Conservation (phyloP, 768 basidiomycete species). For the Cyathus striatus region DNA sequence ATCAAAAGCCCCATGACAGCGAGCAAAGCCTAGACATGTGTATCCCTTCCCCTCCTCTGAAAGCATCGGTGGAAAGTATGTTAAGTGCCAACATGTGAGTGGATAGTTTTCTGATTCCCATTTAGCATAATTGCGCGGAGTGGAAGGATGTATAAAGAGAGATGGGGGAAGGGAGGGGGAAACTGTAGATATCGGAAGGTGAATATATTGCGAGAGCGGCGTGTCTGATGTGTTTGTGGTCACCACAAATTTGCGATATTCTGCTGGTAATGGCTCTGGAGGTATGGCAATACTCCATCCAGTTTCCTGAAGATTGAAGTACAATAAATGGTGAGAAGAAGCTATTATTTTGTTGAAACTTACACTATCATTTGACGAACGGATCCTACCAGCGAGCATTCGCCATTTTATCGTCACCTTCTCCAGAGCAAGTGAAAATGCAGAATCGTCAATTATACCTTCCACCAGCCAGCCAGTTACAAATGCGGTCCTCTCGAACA, state of each 20-base stretch:
- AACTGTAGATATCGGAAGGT: conserved; percentile 23
- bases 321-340: neutral
- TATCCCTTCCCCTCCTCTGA: conserved; percentile 19
- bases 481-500: conserved; percentile 26
- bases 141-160: conserved; percentile 32
- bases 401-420: conserved; percentile 24
- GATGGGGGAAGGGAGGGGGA: conserved; percentile 29
- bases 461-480: conserved; percentile 39
- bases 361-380: conserved; percentile 13
- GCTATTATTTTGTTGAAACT: neutral
- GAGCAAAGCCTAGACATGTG: conserved; percentile 35
- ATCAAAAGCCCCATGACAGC: conserved; percentile 37
- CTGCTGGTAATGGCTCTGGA: conserved; percentile 22
- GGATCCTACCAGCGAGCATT: conserved; percentile 18
- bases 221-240: conserved; percentile 25
- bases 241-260: conserved; percentile 29
- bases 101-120: conserved; percentile 30
- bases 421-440: conserved; percentile 21
- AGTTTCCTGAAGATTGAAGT: conserved; percentile 14
- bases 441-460: conserved; percentile 28
- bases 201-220: conserved; percentile 29
- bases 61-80: conserved; percentile 27
- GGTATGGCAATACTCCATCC: conserved; percentile 33
- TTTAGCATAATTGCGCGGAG: conserved; percentile 27
- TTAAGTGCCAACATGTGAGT: conserved; percentile 40